Percentiles rank a stretch among this genome's conserved stretches.
These are phyloP conservation scores for Tremella mesenterica DNA, from an alignment of 768 basidiomycete species.

Conservation along the genomic window DNA sequence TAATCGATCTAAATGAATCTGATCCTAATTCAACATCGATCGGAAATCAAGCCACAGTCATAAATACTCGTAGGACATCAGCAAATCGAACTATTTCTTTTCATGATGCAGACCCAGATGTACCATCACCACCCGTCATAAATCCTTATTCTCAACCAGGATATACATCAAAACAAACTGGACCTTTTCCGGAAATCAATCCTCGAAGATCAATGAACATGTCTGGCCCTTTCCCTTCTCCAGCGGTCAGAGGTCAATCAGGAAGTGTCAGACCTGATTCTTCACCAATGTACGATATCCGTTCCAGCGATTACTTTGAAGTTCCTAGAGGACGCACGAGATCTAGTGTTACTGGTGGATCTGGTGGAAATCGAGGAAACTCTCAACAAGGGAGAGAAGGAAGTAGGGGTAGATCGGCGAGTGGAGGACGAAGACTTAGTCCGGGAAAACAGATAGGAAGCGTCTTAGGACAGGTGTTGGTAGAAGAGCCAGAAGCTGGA, in stretches of 20 bases:
- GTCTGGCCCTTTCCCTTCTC: slow-evolving; percentile 30
- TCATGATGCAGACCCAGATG: background rate
- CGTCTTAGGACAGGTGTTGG: too few relatives aligned
- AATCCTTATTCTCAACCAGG: slow-evolving; percentile 5
- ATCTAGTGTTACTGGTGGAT: too few relatives aligned
- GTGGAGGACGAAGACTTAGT: too few relatives aligned
- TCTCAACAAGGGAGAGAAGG: too few relatives aligned
- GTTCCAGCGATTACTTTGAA: slow-evolving; percentile 24
- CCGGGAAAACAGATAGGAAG: too few relatives aligned
- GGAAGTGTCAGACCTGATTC: slow-evolving; percentile 14
- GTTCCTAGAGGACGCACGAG: too few relatives aligned
- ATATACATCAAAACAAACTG: background rate
- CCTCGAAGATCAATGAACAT: slow-evolving; percentile 14
- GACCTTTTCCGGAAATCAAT: background rate
- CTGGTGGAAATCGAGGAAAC: too few relatives aligned
- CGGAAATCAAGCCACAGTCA: background rate
- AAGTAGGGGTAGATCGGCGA: too few relatives aligned
- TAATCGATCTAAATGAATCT: background rate
- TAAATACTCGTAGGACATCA: background rate
- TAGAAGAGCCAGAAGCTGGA: too few relatives aligned
- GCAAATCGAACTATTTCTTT: background rate
- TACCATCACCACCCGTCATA: background rate
- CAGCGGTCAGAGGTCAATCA: slow-evolving; percentile 1
- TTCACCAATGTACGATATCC: slow-evolving; percentile 34
- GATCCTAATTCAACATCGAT: background rate